A percentile compares a stretch with the other conserved stretches of the same genome.
phyloP scores from a whole-genome alignment of 2,329 filamentous ascomycete species.

The Pyrenophora graminea region DNA sequence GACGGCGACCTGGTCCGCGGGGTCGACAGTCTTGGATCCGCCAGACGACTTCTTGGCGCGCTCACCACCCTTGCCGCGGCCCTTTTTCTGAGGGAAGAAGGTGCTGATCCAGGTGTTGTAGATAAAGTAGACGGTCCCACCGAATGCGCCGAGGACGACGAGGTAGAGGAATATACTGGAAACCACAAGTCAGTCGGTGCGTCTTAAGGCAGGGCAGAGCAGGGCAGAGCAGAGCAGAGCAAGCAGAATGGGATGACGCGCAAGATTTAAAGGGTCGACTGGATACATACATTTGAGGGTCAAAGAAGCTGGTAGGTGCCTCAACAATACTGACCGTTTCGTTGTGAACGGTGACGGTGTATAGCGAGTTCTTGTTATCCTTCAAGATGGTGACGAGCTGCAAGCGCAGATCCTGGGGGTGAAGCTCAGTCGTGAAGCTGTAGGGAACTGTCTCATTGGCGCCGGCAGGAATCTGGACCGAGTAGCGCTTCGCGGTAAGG shows the following conservation, averaged over 20 bases:
- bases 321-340: conserved; percentile 86
- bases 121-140: conserved; percentile 87
- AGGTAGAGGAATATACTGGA: conserved; percentile 94
- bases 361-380: conserved; percentile 68
- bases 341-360: conserved; percentile 79
- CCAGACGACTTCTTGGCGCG: conserved; percentile 64
- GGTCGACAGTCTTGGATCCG: conserved; percentile 70
- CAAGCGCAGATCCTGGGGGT: conserved; percentile 84
- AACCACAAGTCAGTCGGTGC: conserved; percentile 16
- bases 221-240: not conserved
- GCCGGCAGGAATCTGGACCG: conserved; percentile 73
- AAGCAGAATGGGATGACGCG: not conserved
- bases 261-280: not conserved
- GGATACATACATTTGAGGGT: conserved; percentile 84
- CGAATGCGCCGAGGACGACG: conserved; percentile 79
- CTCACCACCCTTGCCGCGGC: conserved; percentile 65
- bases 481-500: conserved; percentile 76
- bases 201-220: not conserved
- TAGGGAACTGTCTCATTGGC: conserved; percentile 78
- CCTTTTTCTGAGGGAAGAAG: conserved; percentile 84
- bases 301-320: conserved; percentile 86
- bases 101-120: conserved; percentile 98
- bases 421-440: conserved; percentile 86
- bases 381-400: conserved; percentile 76
- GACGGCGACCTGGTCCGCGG: conserved; percentile 61